Conservation (phyloP, 2,329 filamentous ascomycete genomes). For the Ascochyta pisi region DNA sequence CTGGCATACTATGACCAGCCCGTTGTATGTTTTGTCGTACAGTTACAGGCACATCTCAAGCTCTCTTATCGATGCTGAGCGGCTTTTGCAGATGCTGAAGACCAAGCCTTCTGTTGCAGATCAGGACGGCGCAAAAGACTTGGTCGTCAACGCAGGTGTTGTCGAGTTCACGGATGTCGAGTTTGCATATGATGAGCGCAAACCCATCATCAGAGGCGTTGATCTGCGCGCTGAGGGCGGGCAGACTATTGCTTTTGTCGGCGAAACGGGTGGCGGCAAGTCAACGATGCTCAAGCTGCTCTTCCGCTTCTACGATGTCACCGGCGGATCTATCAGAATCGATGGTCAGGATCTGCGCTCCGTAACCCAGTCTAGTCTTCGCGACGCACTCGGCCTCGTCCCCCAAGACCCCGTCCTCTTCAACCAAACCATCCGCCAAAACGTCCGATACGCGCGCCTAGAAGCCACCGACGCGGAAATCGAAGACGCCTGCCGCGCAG, state of each 20-base stretch:
- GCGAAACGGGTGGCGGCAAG: constrained; percentile 69
- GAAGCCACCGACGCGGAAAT: constrained; percentile 68
- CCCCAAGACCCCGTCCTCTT: constrained; percentile 71
- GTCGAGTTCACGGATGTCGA: constrained; percentile 63
- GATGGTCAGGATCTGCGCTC: constrained; percentile 67
- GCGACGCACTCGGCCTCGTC: constrained; percentile 67
- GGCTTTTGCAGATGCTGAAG: constrained; percentile 63
- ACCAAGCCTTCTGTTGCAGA: constrained; percentile 64
- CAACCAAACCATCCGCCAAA: constrained; percentile 69
- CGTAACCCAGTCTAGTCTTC: constrained; percentile 64
- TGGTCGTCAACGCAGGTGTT: constrained; percentile 56
- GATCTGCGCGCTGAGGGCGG: constrained; percentile 59
- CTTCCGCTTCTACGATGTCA: constrained; percentile 66
- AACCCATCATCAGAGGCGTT: constrained; percentile 59
- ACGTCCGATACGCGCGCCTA: constrained; percentile 68
- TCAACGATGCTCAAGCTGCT: constrained; percentile 68
- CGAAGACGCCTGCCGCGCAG: constrained; percentile 65
- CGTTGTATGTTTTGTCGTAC: constrained; percentile 59
- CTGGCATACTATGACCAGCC: constrained; percentile 60
- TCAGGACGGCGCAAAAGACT: constrained; percentile 38
- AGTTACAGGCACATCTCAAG: constrained; percentile 58
- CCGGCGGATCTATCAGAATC: constrained; percentile 61
- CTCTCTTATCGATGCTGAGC: constrained; percentile 70
- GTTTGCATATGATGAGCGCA: constrained; percentile 63
- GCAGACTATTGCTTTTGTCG: constrained; percentile 66